Percentiles rank a stretch among this genome's conserved stretches.
phyloP scores from a whole-genome alignment of 192 early-diverging fungal genomes.

The Coemansia sp. region DNA sequence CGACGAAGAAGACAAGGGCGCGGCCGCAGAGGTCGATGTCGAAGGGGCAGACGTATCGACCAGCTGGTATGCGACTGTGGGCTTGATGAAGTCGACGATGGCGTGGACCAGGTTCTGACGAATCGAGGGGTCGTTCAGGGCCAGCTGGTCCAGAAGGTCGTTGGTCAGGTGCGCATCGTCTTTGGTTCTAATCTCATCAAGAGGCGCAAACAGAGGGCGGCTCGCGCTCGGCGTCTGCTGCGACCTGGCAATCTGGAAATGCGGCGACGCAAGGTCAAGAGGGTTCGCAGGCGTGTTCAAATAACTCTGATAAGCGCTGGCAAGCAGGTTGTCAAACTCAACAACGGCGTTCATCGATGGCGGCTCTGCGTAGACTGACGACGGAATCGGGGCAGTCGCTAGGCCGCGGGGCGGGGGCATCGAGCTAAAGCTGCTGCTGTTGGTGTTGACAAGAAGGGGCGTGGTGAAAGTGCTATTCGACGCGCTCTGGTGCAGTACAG shows the following conservation, averaged over 20 bases:
- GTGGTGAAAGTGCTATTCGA: conserved; percentile 11
- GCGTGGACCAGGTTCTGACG: conserved; percentile 50
- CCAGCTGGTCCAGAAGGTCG: conserved; percentile 33
- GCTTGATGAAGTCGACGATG: conserved; percentile 45
- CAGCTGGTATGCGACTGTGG: conserved; percentile 34
- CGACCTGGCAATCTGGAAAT: conserved; percentile 1
- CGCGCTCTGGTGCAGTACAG: background rate
- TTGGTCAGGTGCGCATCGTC: conserved; percentile 13
- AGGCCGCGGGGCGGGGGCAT: conserved; percentile 13
- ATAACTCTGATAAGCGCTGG: conserved; percentile 41
- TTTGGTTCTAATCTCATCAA: conserved; percentile 43
- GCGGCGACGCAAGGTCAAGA: conserved; percentile 15
- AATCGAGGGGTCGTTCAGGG: conserved; percentile 25
- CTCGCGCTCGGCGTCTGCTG: conserved; percentile 2
- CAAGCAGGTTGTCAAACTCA: conserved; percentile 19
- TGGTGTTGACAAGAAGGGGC: conserved; percentile 18
- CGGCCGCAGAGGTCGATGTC: conserved; percentile 3
- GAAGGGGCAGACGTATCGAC: background rate
- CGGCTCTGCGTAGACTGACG: conserved; percentile 7
- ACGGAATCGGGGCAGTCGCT: conserved; percentile 20
- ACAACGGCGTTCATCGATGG: conserved; percentile 3
- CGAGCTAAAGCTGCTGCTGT: background rate
- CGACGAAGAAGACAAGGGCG: background rate
- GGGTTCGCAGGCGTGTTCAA: conserved; percentile 36
- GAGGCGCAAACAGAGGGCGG: conserved; percentile 46